Evolutionary conservation across 1,284 basidiomycete species (phyloP).

Genomic region (Trametes versicolor): DNA sequence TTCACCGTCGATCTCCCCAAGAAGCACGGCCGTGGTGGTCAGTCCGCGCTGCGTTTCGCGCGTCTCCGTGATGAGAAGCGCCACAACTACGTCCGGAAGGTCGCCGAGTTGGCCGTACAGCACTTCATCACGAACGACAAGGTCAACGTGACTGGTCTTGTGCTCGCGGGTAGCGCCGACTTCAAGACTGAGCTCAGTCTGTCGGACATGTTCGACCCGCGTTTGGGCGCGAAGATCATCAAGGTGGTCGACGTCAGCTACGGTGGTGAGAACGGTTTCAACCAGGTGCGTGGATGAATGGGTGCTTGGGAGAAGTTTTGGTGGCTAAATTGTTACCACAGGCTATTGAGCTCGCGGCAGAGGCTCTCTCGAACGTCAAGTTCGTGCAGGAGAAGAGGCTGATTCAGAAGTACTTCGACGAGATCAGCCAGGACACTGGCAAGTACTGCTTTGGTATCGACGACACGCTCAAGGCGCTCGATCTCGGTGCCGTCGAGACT

Average conservation of each 20-base stretch:
- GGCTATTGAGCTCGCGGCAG: conserved; percentile 97
- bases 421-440: conserved; percentile 97
- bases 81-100: conserved; percentile 99
- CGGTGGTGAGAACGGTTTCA: conserved; percentile 99
- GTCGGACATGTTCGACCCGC: conserved; percentile 95
- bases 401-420: conserved; percentile 98
- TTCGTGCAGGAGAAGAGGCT: conserved; percentile 99
- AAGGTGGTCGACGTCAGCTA: conserved; percentile 99
- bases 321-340: conserved; percentile 45
- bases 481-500: conserved; percentile 97
- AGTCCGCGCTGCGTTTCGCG: conserved; percentile 99
- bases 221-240: conserved; percentile 91
- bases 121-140: conserved; percentile 99
- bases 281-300: conserved; percentile 69
- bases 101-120: conserved; percentile 96
- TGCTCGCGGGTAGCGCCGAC: conserved; percentile 98
- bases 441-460: conserved; percentile 99
- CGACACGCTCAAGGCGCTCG: conserved; percentile 96
- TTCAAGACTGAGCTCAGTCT: conserved; percentile 98
- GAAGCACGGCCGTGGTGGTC: conserved; percentile 99
- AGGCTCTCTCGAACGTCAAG: conserved; percentile 97
- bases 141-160: conserved; percentile 96
- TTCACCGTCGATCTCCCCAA: conserved; percentile 99
- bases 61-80: conserved; percentile 99
- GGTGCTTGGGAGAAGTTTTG: not conserved